phyloP scores from a whole-genome alignment of 768 basidiomycete genomes.

The Agrocybe pediades region DNA sequence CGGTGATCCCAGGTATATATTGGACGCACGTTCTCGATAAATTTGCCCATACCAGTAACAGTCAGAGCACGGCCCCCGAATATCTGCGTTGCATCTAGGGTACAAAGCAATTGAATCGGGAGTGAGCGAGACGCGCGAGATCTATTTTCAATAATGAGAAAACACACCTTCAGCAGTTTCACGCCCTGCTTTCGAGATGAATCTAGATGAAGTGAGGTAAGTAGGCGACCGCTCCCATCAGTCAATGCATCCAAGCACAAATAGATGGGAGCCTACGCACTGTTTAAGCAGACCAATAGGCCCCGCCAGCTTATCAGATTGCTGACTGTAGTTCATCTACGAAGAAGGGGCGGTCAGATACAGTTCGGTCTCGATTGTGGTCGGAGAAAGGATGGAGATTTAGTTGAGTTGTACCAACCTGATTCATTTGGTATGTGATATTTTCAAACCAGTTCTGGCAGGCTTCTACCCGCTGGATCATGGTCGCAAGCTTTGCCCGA shows the following conservation, averaged over 20 bases:
- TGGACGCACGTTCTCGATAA: conserved; percentile 73
- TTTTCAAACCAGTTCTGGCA: conserved; percentile 89
- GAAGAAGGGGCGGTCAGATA: neutral
- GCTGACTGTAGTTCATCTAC: conserved; percentile 86
- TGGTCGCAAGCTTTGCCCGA: conserved; percentile 80
- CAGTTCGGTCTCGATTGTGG: neutral
- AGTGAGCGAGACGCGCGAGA: conserved; percentile 23
- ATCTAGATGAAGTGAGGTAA: conserved; percentile 52
- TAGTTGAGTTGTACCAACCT: conserved; percentile 41
- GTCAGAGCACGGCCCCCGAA: conserved; percentile 92
- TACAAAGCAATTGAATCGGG: neutral
- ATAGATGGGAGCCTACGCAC: conserved; percentile 40
- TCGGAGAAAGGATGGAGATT: neutral
- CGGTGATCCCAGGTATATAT: conserved; percentile 1
- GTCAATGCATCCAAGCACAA: conserved; percentile 4
- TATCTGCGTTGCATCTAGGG: conserved; percentile 72
- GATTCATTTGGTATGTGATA: conserved; percentile 91
- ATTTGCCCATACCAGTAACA: conserved; percentile 81
- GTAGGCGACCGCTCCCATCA: conserved; percentile 2
- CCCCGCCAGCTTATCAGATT: conserved; percentile 85
- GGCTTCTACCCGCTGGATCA: conserved; percentile 89
- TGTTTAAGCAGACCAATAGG: conserved; percentile 89
- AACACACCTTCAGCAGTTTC: conserved; percentile 67
- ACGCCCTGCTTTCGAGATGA: conserved; percentile 63
- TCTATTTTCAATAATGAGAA: neutral